Evolutionary conservation across 73 alveolate genomes (phyloP).

Genomic region (Effrenium voratum): DNA sequence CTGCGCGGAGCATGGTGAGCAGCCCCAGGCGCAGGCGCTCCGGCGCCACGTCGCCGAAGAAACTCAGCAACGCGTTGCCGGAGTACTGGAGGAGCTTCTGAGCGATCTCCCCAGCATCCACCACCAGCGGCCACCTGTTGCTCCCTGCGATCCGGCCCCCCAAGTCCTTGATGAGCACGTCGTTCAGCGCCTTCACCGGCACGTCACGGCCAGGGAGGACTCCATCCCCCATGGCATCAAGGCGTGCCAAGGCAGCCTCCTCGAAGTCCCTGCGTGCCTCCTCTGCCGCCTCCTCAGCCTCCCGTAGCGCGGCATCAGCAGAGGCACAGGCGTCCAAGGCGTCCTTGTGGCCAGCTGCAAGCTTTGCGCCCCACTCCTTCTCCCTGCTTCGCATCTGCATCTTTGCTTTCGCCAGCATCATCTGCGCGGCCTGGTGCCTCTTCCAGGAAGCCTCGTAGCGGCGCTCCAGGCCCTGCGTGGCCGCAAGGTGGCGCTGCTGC

Average conservation of each 20-base stretch:
- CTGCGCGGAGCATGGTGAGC: slow-evolving; percentile 66
- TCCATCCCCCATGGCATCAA: not conserved
- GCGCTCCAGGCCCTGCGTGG: too few species aligned
- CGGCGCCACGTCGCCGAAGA: slow-evolving; percentile 85
- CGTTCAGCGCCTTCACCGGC: slow-evolving; percentile 77
- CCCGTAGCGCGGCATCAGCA: slow-evolving; percentile 42
- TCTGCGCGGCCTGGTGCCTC: slow-evolving; percentile 75
- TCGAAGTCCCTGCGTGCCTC: slow-evolving; percentile 32
- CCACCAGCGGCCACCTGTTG: slow-evolving; percentile 51
- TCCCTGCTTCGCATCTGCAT: slow-evolving; percentile 75
- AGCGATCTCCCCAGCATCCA: slow-evolving; percentile 27
- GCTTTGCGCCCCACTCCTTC: slow-evolving; percentile 58
- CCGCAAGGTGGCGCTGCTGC: too few species aligned
- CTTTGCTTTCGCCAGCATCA: slow-evolving; percentile 74
- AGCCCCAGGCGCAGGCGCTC: slow-evolving; percentile 53
- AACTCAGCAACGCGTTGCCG: slow-evolving; percentile 38
- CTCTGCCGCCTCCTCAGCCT: slow-evolving; percentile 22
- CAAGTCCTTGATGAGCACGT: slow-evolving; percentile 42
- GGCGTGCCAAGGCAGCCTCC: slow-evolving; percentile 56
- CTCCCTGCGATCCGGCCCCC: slow-evolving; percentile 65
- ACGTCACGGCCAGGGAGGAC: slow-evolving; percentile 37
- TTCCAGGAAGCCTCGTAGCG: not conserved
- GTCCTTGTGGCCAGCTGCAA: slow-evolving; percentile 89
- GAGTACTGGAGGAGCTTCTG: slow-evolving; percentile 80
- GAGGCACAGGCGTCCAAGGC: slow-evolving; percentile 88